Evolutionary conservation across 345 rosid genomes (phyloP).

Genomic region (Abelmoschus esculentus): DNA sequence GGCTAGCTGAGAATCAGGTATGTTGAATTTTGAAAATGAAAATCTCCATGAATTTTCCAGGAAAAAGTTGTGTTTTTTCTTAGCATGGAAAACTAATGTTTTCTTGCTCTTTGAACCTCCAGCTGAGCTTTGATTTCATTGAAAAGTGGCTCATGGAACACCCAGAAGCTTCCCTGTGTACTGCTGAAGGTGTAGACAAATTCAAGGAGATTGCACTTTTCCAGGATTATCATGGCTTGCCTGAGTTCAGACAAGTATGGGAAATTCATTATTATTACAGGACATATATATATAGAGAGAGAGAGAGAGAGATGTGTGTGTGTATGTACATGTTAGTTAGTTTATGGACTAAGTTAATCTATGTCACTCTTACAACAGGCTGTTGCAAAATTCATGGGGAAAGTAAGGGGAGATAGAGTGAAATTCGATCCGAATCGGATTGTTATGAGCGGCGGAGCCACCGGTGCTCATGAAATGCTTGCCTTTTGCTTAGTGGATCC

Average conservation of each 20-base stretch:
- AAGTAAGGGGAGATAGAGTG: slow-evolving; percentile 59
- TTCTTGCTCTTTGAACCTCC: slow-evolving; percentile 13
- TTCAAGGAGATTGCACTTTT: slow-evolving; percentile 64
- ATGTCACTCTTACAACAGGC: slow-evolving; percentile 40
- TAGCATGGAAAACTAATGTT: not conserved
- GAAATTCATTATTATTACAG: not conserved
- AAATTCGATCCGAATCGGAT: slow-evolving; percentile 70
- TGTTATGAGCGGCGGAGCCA: slow-evolving; percentile 98
- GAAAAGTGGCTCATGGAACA: slow-evolving; percentile 61
- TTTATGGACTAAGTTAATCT: not conserved
- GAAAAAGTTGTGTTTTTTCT: no score
- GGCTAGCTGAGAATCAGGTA: slow-evolving; percentile 93
- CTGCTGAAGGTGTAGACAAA: slow-evolving; percentile 39
- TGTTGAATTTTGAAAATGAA: not conserved
- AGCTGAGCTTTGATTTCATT: slow-evolving; percentile 73
- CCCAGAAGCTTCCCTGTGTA: slow-evolving; percentile 73
- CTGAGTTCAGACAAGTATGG: slow-evolving; percentile 73
- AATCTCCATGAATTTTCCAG: no score
- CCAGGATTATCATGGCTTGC: slow-evolving; percentile 86
- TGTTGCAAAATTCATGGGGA: slow-evolving; percentile 80
- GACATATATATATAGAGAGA: no score
- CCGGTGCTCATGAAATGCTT: slow-evolving; percentile 84
- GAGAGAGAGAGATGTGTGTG: no score
- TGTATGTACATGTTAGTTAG: not conserved
- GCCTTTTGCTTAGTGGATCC: slow-evolving; percentile 86